Base-by-base conservation (phyloP, 352 stramenopile genomes). In the Globisporangium uncinulatum region DNA sequence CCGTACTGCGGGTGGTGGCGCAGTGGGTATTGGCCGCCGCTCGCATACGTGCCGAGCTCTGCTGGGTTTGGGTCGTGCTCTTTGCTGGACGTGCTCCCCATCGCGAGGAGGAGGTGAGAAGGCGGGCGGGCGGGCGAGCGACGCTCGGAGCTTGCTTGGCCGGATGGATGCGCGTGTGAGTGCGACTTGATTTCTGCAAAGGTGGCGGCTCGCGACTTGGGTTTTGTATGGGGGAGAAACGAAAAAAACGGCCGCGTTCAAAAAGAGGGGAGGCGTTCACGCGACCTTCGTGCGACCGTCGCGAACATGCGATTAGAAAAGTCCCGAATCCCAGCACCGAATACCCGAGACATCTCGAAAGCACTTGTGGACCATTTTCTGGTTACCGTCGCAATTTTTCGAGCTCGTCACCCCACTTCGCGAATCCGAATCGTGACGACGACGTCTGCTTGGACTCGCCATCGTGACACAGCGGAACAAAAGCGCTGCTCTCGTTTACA, bases 81-180 rank as follows among this genome's bases (percentile, higher is more conserved):
- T 61, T 92, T 92, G 65, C 83, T 94, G 36, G 77, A 90, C 24
- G 81, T 81, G 75, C 83, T 94, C 51, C 83, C 83, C 83, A 94
- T 94, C 14, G 39, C 45, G 21, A 13, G 47, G 29, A 29, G 4
- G 24, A 2, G 19, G n/a, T 36, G 19, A 32, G 14, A 43, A 34
- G 4, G n/a, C 24, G 19, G 9, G 42, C 9, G 37, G 4, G n/a
- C 24, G 19, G 9, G 42, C 9, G 37, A 42, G 37, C 10, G 37
- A 42, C 10, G 8, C 24, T 29, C 24, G 24, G 24, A 29, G 24
- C 37, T 42, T 42, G 37, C 37, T 42, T 4, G 34, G 46, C 46
- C 9, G n/a, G 24, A 31, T 50, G 3, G 44, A 29, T 29, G 24
- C 24, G 24, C 24, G 37, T 42, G 37, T 13, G 15, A 42, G 37